Conservation (phyloP, 1,284 basidiomycete species). For the Mycena sp. region DNA sequence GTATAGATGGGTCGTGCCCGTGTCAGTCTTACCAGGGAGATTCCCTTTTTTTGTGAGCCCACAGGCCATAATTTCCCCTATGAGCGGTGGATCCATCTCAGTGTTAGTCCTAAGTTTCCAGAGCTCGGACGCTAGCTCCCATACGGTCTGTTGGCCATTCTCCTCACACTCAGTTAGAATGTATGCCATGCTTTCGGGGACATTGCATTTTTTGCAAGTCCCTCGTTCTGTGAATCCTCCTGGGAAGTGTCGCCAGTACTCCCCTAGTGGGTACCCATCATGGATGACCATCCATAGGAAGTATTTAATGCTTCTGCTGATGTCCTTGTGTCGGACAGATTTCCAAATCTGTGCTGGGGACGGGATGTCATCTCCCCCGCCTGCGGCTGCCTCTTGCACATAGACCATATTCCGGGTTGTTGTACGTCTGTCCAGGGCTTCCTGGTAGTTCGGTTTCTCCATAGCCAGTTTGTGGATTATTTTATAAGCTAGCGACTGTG, state of each 20-base stretch:
- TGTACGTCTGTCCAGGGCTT: too few relatives aligned
- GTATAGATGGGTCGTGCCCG: conserved; percentile 34
- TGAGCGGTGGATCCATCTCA: not conserved
- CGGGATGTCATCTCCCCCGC: not conserved
- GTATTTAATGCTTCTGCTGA: conserved; percentile 2
- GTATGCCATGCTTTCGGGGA: not conserved
- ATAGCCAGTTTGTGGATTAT: too few relatives aligned
- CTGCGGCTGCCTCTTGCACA: not conserved
- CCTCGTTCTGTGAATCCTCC: not conserved
- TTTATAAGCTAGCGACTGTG: too few relatives aligned
- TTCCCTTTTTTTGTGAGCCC: conserved; percentile 14
- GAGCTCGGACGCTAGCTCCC: not conserved
- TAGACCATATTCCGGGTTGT: too few relatives aligned
- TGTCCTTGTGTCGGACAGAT: not conserved
- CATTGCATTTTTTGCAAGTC: not conserved
- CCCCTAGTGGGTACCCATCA: not conserved
- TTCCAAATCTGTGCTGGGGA: not conserved
- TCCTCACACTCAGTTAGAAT: too few relatives aligned
- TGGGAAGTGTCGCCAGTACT: not conserved
- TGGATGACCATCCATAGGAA: conserved; percentile 12
- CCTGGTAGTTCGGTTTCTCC: too few relatives aligned
- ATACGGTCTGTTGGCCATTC: too few relatives aligned
- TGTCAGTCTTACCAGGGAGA: conserved; percentile 6
- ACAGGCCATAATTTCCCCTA: conserved; percentile 20
- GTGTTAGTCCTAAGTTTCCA: too few relatives aligned